Evolutionary conservation across 176 grass and related monocot genomes (phyloP).

Genomic region (Pontederia crassipes): DNA sequence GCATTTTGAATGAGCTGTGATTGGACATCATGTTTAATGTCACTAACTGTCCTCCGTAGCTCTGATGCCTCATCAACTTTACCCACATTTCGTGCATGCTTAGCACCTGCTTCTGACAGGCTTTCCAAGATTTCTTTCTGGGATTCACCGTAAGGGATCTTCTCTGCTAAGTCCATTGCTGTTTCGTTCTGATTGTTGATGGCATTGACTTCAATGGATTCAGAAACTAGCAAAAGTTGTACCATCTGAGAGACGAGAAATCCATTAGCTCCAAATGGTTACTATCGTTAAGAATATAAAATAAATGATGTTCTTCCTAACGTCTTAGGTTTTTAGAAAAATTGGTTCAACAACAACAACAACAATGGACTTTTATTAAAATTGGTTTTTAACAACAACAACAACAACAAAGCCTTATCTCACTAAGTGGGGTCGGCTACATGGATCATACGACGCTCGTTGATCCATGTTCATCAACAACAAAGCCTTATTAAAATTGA

Average conservation of each 20-base stretch:
- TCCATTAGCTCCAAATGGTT: neutral
- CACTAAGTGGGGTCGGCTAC: too few relatives aligned
- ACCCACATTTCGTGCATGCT: conserved; percentile 74
- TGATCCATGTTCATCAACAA: too few relatives aligned
- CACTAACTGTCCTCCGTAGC: conserved; percentile 89
- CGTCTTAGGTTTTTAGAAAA: too few relatives aligned
- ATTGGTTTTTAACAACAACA: too few relatives aligned
- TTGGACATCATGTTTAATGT: conserved; percentile 94
- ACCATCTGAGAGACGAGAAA: conserved; percentile 56
- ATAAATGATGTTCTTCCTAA: too few relatives aligned
- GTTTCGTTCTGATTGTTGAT: conserved; percentile 95
- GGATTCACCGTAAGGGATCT: conserved; percentile 82
- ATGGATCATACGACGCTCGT: too few relatives aligned
- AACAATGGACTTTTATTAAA: too few relatives aligned
- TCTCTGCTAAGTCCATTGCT: conserved; percentile 88
- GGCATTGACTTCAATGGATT: conserved; percentile 61
- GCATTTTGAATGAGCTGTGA: conserved; percentile 80
- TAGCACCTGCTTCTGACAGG: conserved; percentile 74
- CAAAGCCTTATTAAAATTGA: too few relatives aligned
- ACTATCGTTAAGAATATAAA: too few relatives aligned
- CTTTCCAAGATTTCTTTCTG: conserved; percentile 82
- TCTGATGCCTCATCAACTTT: conserved; percentile 65
- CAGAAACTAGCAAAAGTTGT: conserved; percentile 63
- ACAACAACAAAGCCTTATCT: too few relatives aligned
- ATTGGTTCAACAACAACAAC: too few relatives aligned